Base-by-base conservation (phyloP, 1,284 basidiomycete species). In the Pseudozyma thailandica region DNA sequence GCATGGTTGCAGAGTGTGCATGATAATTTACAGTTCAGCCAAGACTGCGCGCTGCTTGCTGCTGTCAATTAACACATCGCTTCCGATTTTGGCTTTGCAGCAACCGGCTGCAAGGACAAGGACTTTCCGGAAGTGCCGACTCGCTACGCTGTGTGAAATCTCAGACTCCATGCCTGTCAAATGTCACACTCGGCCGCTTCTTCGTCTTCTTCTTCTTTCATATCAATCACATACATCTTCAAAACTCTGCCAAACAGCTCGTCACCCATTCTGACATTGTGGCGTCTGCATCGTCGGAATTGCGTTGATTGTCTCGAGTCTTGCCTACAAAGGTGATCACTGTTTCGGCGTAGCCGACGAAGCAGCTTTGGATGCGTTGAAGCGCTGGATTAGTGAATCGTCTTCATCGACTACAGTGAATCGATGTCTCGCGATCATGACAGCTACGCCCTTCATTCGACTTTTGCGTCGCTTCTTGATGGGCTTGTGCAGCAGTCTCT, bases 321-420 rank as follows among this genome's bases (percentile, higher is more conserved):
- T 31, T 7, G 15, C 30, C 30, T 31, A 8, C 8, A 7, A 31
- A 31, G 18, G 20, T 41, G 20, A 21, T 21, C 23, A 41, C 21
- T 41, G 39, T 15, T 1, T 23, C 4, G 28, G 27, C 4, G 31
- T 37, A 35, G 43, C 39, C 39, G 42, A 45, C 15, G 42, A 18
- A 23, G n/a, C 9, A 4, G 16, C 16, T 43, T 44, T 39, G 10
- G 33, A 27, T 39, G 41, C 2, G 46, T 35, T 45, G 15, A 49
- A 18, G 18, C 51, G 59, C 15, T 44, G 48, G 7, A 59, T 28
- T 15, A 69, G 33, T 21, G 65, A 69, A 35, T 69, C 59, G 25
- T 69, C 65, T 33, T 69, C 65, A 33, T 69, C 65, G 7, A 69
- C 65, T 13, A 69, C 65, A 2, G 65, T 62, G 38, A 69, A 69